Percentiles rank a stretch among this genome's conserved stretches.
These are phyloP conservation scores for Trichocomaceae sp. DNA, from an alignment of 2,329 filamentous ascomycete genomes.

Conservation along the genomic window DNA sequence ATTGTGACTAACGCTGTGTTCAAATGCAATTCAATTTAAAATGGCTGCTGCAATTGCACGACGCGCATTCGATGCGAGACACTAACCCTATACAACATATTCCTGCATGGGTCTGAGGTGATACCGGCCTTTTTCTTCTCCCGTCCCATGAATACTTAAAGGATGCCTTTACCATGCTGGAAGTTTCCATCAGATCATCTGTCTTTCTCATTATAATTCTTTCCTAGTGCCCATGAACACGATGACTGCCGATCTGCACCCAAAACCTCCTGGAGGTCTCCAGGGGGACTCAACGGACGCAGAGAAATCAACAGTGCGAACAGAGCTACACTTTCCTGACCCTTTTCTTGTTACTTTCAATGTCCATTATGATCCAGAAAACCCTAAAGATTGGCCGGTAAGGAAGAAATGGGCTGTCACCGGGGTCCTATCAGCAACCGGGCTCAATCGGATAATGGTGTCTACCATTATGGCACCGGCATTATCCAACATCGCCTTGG, in stretches of 20 bases:
- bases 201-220: background rate
- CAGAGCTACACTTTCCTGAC: background rate
- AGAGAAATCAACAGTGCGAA: background rate
- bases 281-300: background rate
- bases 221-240: background rate
- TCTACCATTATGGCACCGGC: slow-evolving; percentile 48
- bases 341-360: slow-evolving; percentile 30
- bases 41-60: background rate
- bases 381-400: slow-evolving; percentile 42
- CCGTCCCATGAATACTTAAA: background rate
- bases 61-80: background rate
- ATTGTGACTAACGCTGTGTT: background rate
- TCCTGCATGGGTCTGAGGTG: background rate
- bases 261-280: background rate
- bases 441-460: slow-evolving; percentile 52
- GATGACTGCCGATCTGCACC: background rate
- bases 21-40: background rate
- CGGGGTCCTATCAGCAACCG: slow-evolving; percentile 45
- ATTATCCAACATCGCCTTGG: slow-evolving; percentile 42
- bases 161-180: background rate
- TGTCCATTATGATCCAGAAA: slow-evolving; percentile 34
- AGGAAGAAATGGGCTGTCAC: slow-evolving; percentile 48
- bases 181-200: background rate
- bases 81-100: background rate
- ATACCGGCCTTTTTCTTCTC: background rate